Evolutionary conservation across 768 basidiomycete genomes (phyloP), one percentile per base, ranked within the genome.

Genomic region (Nidula microcarpa): DNA sequence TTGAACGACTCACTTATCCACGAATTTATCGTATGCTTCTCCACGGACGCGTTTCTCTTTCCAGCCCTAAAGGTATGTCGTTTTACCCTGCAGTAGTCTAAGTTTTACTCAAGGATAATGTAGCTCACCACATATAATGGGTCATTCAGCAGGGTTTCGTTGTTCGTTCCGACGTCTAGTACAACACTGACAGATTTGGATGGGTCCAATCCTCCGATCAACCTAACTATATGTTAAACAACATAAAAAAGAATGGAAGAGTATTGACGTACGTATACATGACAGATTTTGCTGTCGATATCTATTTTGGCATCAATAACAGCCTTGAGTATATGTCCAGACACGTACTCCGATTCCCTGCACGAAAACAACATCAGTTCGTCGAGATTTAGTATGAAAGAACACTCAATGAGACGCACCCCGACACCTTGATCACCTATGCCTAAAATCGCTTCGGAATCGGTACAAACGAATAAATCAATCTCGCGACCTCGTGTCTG

Each of bases 381-480:
- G 23, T 23, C 23, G 23, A 23, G 3, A 23, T 23, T 23, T 23
- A 23, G 23, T 23, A 23, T 23, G 23, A 23, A 23, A 23, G 17
- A 35, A 45, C 44, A 47, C 35, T 3, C 7, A 33, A 43, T 17
- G 8, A 54, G 8, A 55, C 46, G 9, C 61, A 79, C 85, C 65
- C 74, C 89, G 69, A 93, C 91, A 53, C 92, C 78, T 57, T 80
- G 78, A 62, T 80, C 78, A 1, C 78, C 78, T 49, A 80, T 80
- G 13, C 93, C 93, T 8, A 95, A 72, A 54, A 94, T 94, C 0
- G 89, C 89, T 60, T 93, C 91, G 4, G 86, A 82, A 64, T 95
- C 93, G 0, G 90, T 88, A 51, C 87, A 86, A 23, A 94, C 90
- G 49, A 95, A 76, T 18, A 94, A 73, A 55, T 94, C 87, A 51